A percentile compares a stretch with the other conserved stretches of the same genome.
These are phyloP conservation scores for Euphorbia celastroides DNA, from an alignment of 441 rosid genomes.

Conservation along the genomic window DNA sequence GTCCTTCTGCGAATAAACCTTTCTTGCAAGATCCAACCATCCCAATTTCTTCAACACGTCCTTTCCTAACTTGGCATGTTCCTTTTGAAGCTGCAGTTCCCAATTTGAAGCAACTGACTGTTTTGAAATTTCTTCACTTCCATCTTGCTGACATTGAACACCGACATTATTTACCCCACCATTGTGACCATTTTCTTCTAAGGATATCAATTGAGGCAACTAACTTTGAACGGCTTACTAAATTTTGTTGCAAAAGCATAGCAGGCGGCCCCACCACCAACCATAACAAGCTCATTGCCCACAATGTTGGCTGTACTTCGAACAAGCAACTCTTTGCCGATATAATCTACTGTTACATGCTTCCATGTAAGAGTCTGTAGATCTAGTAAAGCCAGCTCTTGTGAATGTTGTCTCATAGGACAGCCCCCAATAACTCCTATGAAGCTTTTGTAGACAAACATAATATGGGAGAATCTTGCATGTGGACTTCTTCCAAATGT, in stretches of 20 bases:
- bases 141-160: slow-evolving; percentile 26
- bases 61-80: slow-evolving; percentile 67
- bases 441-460: slow-evolving; percentile 62
- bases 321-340: slow-evolving; percentile 65
- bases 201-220: slow-evolving; percentile 42
- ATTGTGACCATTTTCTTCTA: slow-evolving; percentile 24
- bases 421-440: slow-evolving; percentile 91
- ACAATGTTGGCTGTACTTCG: slow-evolving; percentile 66
- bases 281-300: slow-evolving; percentile 61
- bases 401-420: slow-evolving; percentile 67
- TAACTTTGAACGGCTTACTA: slow-evolving; percentile 68
- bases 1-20: slow-evolving; percentile 45
- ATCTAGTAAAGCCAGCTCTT: slow-evolving; percentile 74
- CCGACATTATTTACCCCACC: slow-evolving; percentile 23
- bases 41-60: slow-evolving; percentile 78
- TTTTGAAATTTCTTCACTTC: slow-evolving; percentile 18
- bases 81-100: slow-evolving; percentile 58
- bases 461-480: slow-evolving; percentile 85
- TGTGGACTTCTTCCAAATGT: slow-evolving; percentile 64
- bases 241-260: slow-evolving; percentile 96
- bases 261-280: slow-evolving; percentile 98
- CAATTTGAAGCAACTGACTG: slow-evolving; percentile 28
- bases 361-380: slow-evolving; percentile 51
- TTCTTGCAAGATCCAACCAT: slow-evolving; percentile 86
- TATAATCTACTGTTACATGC: slow-evolving; percentile 50